A percentile compares a stretch with the other conserved stretches of the same genome.
Conservation (phyloP, 345 rosid genomes). For the Euphorbia tirucalli region DNA sequence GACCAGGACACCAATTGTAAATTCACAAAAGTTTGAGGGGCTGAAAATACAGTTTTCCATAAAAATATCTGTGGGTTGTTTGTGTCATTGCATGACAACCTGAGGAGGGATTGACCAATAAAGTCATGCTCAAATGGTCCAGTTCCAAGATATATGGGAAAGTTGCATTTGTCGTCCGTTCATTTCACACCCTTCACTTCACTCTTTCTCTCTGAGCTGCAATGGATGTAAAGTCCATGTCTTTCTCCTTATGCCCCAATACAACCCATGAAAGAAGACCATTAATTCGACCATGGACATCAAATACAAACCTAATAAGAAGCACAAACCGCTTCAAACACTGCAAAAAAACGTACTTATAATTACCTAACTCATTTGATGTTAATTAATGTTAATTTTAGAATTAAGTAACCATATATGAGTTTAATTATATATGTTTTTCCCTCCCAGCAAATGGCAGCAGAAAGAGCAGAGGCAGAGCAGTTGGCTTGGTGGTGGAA, state of each 20-base stretch:
- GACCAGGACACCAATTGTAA: no score
- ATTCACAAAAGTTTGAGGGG: no score
- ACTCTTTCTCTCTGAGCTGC: neutral
- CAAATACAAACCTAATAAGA: neutral
- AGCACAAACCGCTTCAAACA: slow-evolving; percentile 17
- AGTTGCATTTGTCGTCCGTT: slow-evolving; percentile 20
- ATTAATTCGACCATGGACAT: slow-evolving; percentile 7
- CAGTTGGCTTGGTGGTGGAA: neutral
- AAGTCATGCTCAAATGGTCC: slow-evolving; percentile 5
- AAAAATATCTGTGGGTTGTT: no score
- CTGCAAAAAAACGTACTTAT: slow-evolving; percentile 23
- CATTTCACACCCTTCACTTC: slow-evolving; percentile 5
- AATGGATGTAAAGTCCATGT: slow-evolving; percentile 20
- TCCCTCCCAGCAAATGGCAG: slow-evolving; percentile 26
- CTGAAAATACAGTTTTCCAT: no score
- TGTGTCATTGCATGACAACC: no score
- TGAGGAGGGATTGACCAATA: no score
- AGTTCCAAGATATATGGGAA: slow-evolving; percentile 31
- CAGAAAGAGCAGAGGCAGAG: slow-evolving; percentile 17
- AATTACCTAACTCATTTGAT: no score
- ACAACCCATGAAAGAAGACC: neutral
- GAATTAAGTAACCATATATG: neutral
- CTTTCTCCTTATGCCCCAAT: slow-evolving; percentile 18
- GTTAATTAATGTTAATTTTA: no score
- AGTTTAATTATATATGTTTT: neutral